Evolutionary conservation across 371 early-diverging fungal species (phyloP), one percentile per base, ranked within the genome.

Genomic region (Gilbertella persicaria): DNA sequence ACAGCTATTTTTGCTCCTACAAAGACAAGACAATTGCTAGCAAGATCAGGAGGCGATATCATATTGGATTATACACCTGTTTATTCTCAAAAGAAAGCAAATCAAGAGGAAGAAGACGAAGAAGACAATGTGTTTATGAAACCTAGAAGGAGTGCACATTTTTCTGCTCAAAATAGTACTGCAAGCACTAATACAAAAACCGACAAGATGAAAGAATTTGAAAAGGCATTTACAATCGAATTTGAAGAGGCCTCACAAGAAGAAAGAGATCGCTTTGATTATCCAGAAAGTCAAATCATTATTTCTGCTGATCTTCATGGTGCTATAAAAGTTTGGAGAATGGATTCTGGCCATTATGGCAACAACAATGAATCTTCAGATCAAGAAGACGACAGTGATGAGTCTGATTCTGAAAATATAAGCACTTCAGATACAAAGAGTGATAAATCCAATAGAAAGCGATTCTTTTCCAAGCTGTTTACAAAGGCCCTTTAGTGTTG

Each of bases 241-340:
- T 52, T 62, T 24, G 50, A 55, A 35, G 72, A 79, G 33, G 59
- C 67, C 30, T 50, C 42, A 13, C 50, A 21, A 2, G 50, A 60
- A 45, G 60, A 59, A 52, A 39, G 65, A n/a, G 55, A 48, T n/a
- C 42, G 53, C 30, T 73, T 52, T 24, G 58, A 60, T 17, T 76
- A 70, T 59, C 60, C 77, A 13, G 73, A 79, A n/a, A 78, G 80
- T 10, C 78, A 80, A 24, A 88, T 88, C 21, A 80, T 88, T 36
- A 69, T 85, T 21, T 75, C 82, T n/a, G 75, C 86, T 8, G 87
- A 86, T 58, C 67, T 74, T 9, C 57, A 65, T 30, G 88, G 87
- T n/a, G 59, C 64, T 20, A 80, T 88, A 50, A 78, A 83, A 41
- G 85, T 88, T 1, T 87, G 85, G 75, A 71, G 87, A 29, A 79